These are phyloP conservation scores for Fusarium dimerum DNA, from an alignment of 2,329 filamentous ascomycete genomes.

Conservation along the genomic window DNA sequence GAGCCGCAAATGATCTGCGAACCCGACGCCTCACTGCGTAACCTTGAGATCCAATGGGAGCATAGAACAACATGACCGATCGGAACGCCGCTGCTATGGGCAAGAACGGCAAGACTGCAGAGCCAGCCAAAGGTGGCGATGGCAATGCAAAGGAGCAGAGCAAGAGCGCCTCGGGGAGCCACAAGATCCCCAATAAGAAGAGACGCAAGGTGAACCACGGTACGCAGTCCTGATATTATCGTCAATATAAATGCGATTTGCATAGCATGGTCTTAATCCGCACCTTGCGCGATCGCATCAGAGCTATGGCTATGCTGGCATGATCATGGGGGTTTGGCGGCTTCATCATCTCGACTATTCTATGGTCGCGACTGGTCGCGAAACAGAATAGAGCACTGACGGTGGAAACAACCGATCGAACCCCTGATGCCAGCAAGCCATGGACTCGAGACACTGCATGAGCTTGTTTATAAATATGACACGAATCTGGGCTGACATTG, in stretches of 20 bases:
- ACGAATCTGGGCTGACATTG: constrained; percentile 37
- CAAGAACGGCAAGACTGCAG: constrained; percentile 32
- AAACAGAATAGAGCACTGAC: constrained; percentile 9
- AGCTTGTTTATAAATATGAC: constrained; percentile 19
- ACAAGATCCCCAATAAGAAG: constrained; percentile 76
- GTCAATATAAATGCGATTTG: not conserved
- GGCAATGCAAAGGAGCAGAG: constrained; percentile 34
- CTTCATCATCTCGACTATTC: constrained; percentile 8
- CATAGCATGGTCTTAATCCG: not conserved
- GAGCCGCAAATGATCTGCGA: constrained; percentile 35
- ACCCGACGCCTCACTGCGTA: constrained; percentile 33
- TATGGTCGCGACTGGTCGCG: constrained; percentile 9
- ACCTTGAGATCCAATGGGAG: constrained; percentile 36
- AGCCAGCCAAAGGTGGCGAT: constrained; percentile 26
- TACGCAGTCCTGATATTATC: constrained; percentile 47
- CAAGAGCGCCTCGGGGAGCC: constrained; percentile 26
- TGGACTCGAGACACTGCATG: constrained; percentile 13
- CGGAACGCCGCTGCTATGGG: constrained; percentile 35
- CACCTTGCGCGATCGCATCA: constrained; percentile 6
- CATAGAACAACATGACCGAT: constrained; percentile 36
- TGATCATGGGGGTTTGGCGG: constrained; percentile 7
- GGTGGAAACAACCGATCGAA: constrained; percentile 17
- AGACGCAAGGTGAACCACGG: constrained; percentile 88
- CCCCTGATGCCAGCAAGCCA: constrained; percentile 5
- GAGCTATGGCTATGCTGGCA: not conserved